phyloP scores from a whole-genome alignment of 192 early-diverging fungal genomes.

The Coemansia sp. region DNA sequence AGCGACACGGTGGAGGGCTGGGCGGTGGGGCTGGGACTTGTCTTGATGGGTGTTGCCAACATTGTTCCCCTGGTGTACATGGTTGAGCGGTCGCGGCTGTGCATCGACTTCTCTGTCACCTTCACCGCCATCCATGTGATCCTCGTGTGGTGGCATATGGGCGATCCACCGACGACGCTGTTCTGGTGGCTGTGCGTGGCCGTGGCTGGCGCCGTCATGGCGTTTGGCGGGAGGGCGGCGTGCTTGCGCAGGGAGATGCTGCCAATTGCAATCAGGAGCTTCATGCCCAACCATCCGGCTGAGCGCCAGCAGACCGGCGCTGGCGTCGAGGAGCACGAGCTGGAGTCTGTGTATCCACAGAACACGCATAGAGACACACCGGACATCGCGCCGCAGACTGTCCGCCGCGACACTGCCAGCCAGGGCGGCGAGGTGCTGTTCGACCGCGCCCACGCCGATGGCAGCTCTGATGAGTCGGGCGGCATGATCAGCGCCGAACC shows the following conservation, averaged over 20 bases:
- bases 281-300: slow-evolving; percentile 31
- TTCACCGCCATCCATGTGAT: slow-evolving; percentile 46
- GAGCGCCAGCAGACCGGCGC: slow-evolving; percentile 5
- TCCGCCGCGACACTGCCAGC: too few species aligned
- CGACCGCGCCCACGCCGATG: slow-evolving; percentile 7
- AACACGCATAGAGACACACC: not conserved
- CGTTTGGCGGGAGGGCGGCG: slow-evolving; percentile 40
- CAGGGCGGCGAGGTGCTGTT: slow-evolving; percentile 27
- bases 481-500: not conserved
- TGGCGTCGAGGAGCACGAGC: slow-evolving; percentile 33
- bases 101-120: slow-evolving; percentile 53
- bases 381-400: too few species aligned
- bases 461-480: not conserved
- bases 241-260: slow-evolving; percentile 49
- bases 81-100: slow-evolving; percentile 52
- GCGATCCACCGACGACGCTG: slow-evolving; percentile 14
- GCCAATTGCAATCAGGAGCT: slow-evolving; percentile 49
- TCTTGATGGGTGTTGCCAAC: slow-evolving; percentile 27
- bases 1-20: slow-evolving; percentile 50
- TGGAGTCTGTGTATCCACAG: slow-evolving; percentile 15
- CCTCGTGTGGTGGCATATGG: slow-evolving; percentile 34
- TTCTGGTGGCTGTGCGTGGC: slow-evolving; percentile 36
- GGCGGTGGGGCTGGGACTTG: slow-evolving; percentile 19
- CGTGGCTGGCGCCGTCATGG: slow-evolving; percentile 23
- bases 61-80: slow-evolving; percentile 49